A percentile compares a stretch with the other conserved stretches of the same genome.
phyloP scores from a whole-genome alignment of 768 basidiomycete species.

The Suillus ampliporus region DNA sequence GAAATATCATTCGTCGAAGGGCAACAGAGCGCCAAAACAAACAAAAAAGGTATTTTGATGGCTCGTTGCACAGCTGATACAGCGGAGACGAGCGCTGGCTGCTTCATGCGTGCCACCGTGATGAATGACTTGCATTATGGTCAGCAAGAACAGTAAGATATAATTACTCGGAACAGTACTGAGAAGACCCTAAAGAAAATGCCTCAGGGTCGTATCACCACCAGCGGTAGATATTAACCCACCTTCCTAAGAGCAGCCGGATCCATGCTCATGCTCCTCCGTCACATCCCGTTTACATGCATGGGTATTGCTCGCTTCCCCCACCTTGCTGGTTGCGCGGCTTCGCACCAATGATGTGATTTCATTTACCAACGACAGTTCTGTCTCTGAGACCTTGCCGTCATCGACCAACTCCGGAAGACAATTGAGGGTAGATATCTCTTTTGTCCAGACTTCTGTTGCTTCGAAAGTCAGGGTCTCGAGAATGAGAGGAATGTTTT shows the following conservation, averaged over 20 bases:
- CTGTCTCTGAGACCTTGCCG: neutral
- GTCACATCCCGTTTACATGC: neutral
- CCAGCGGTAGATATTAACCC: neutral
- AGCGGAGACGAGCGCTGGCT: neutral
- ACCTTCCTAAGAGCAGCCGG: neutral
- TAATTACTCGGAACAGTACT: neutral
- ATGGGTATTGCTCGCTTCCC: neutral
- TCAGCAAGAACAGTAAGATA: neutral
- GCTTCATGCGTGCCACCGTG: neutral
- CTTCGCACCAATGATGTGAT: neutral
- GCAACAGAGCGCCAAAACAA: neutral
- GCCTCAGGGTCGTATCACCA: neutral
- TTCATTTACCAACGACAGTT: neutral
- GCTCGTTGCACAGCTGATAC: neutral
- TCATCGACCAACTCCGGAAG: neutral
- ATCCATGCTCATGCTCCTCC: neutral
- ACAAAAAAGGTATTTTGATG: neutral
- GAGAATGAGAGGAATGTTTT: conserved; percentile 76
- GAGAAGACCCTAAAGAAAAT: neutral
- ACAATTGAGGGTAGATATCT: conserved; percentile 47
- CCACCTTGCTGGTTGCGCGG: neutral
- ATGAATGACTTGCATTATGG: neutral
- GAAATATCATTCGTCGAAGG: neutral
- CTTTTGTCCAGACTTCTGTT: too few species aligned
- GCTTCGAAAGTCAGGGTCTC: conserved; percentile 84